phyloP scores from a whole-genome alignment of 176 grass and related monocot genomes.

The Tillandsia fasciculata region DNA sequence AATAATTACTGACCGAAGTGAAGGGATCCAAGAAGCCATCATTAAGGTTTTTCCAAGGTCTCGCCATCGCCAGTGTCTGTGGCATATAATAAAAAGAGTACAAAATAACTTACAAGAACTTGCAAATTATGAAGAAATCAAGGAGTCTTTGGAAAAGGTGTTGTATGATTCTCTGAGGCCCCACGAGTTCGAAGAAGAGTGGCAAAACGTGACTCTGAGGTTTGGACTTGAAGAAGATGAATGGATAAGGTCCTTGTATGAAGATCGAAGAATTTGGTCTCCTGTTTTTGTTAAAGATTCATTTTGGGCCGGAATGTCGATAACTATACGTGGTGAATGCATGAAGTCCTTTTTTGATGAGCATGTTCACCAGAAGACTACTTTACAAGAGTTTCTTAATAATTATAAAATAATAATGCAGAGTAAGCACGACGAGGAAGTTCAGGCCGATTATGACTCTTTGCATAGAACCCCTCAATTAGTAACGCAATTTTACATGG shows the following conservation, averaged over 20 bases:
- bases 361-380: constrained; percentile 8
- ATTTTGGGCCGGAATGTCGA: constrained; percentile 23
- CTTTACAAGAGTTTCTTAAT: constrained; percentile 15
- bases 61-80: constrained; percentile 8
- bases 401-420: constrained; percentile 14
- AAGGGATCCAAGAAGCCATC: constrained; percentile 15
- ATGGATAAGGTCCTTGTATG: constrained; percentile 14
- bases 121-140: constrained; percentile 2
- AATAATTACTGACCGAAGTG: constrained; percentile 9
- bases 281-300: constrained; percentile 10
- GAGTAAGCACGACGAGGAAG: constrained; percentile 18
- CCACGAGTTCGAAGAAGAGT: constrained; percentile 15
- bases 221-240: constrained; percentile 15
- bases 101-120: constrained; percentile 7
- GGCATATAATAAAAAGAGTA: constrained; percentile 23
- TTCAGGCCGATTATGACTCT: constrained; percentile 9
- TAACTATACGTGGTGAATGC: constrained; percentile 2
- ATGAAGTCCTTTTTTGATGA: constrained; percentile 15
- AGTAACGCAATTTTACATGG: constrained; percentile 12
- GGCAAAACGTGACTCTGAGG: constrained; percentile 2
- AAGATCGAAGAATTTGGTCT: constrained; percentile 3
- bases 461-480: constrained; percentile 3
- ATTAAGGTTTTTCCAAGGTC: constrained; percentile 3
- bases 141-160: constrained; percentile 4
- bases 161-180: constrained; percentile 11